phyloP scores from a whole-genome alignment of 2,329 filamentous ascomycete genomes.

The Arthroderma sp. region DNA sequence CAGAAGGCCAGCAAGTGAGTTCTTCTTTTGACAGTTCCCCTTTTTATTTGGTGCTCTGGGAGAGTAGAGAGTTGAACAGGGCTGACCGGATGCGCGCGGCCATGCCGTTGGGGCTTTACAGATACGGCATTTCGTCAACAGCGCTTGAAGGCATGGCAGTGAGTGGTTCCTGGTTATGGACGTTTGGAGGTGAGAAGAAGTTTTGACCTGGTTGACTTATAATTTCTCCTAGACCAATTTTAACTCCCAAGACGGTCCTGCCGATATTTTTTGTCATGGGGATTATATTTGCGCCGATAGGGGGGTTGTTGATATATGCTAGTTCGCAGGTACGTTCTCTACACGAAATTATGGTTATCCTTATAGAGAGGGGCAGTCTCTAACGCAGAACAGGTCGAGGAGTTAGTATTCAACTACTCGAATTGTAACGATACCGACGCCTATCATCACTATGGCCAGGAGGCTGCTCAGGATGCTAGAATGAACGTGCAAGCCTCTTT shows the following conservation, averaged over 20 bases:
- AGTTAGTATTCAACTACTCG: conserved; percentile 84
- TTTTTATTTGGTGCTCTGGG: conserved; percentile 5
- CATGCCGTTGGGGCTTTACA: conserved; percentile 27
- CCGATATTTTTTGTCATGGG: conserved; percentile 85
- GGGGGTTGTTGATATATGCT: conserved; percentile 73
- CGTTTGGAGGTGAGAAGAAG: not conserved
- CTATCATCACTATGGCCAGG: too few species aligned
- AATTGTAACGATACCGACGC: conserved; percentile 51
- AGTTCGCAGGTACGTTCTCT: conserved; percentile 55
- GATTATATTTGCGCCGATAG: conserved; percentile 86
- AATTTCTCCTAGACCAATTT: conserved; percentile 56
- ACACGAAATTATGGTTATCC: not conserved
- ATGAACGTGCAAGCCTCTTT: conserved; percentile 54
- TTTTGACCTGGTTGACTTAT: not conserved
- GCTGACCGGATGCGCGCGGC: conserved; percentile 7
- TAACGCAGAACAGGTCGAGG: conserved; percentile 57
- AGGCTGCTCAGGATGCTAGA: conserved; percentile 45
- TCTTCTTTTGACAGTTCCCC: not conserved
- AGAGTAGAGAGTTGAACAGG: not conserved
- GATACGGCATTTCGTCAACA: conserved; percentile 97
- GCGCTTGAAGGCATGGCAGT: conserved; percentile 97
- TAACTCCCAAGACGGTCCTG: conserved; percentile 86
- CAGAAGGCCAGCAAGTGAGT: conserved; percentile 75
- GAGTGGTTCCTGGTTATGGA: conserved; percentile 33
- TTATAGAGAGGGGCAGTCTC: not conserved